Conservation (phyloP, 2,329 filamentous ascomycete species). For the Fusarium oxysporum region DNA sequence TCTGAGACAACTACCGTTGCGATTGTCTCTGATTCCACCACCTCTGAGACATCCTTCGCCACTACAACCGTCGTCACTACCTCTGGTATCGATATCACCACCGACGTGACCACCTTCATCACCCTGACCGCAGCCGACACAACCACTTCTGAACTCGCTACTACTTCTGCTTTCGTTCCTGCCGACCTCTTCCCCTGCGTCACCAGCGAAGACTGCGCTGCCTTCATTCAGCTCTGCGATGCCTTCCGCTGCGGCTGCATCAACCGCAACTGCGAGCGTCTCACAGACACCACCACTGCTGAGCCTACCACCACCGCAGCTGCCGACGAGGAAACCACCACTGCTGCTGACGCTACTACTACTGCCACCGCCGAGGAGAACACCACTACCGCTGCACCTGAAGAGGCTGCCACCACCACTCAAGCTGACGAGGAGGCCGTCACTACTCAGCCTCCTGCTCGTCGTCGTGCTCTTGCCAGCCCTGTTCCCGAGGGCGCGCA, state of each 20-base stretch:
- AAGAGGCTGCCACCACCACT: neutral
- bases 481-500: neutral
- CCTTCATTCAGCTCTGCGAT: neutral
- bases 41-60: neutral
- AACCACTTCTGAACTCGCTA: neutral
- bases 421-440: accelerated
- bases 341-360: neutral
- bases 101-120: neutral
- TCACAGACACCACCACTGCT: neutral
- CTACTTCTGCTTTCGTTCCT: neutral
- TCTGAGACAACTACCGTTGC: neutral
- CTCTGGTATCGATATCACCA: neutral
- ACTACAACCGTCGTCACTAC: neutral
- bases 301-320: neutral
- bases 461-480: neutral
- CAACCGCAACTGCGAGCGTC: neutral
- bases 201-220: neutral
- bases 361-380: neutral
- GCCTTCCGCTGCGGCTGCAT: slow-evolving; percentile 3
- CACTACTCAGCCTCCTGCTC: neutral
- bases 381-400: neutral
- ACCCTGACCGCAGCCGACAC: neutral
- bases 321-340: neutral
- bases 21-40: neutral
- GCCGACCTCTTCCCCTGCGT: slow-evolving; percentile 8